These are phyloP conservation scores for Hibiscus tridactylites DNA, from an alignment of 345 rosid genomes.

Conservation along the genomic window DNA sequence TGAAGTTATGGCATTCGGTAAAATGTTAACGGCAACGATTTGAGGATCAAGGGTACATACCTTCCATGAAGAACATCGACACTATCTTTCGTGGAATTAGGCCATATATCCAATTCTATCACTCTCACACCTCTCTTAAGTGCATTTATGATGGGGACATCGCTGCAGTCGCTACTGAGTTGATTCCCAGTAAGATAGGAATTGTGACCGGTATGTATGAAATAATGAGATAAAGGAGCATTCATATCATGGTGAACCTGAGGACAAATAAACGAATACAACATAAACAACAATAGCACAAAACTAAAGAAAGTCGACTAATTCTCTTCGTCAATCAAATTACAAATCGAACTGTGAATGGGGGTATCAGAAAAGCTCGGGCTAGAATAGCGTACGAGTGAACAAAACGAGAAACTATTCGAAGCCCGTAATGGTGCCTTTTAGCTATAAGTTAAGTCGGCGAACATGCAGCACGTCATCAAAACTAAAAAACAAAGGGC, in stretches of 20 bases:
- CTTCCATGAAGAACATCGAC: conserved; percentile 90
- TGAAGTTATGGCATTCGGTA: not conserved
- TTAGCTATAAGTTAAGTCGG: no score
- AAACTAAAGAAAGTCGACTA: not conserved
- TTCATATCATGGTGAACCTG: conserved; percentile 89
- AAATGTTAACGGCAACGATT: not conserved
- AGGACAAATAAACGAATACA: conserved; percentile 6
- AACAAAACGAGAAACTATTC: no score
- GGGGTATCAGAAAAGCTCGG: not conserved
- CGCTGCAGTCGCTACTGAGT: conserved; percentile 94
- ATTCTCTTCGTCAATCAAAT: not conserved
- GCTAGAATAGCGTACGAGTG: not conserved
- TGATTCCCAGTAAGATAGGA: conserved; percentile 93
- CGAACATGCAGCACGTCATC: no score
- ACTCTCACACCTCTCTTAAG: conserved; percentile 75
- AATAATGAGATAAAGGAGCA: conserved; percentile 90
- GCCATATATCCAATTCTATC: conserved; percentile 93
- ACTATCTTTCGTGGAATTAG: conserved; percentile 61
- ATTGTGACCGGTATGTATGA: conserved; percentile 84
- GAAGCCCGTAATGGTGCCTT: no score
- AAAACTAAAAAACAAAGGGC: conserved; percentile 7
- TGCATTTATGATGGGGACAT: conserved; percentile 71
- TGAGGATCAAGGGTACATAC: conserved; percentile 26
- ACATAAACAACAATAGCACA: not conserved
- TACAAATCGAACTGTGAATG: not conserved